These are phyloP conservation scores for Trifolium dubium DNA, from an alignment of 306 rosid species.

Conservation along the genomic window DNA sequence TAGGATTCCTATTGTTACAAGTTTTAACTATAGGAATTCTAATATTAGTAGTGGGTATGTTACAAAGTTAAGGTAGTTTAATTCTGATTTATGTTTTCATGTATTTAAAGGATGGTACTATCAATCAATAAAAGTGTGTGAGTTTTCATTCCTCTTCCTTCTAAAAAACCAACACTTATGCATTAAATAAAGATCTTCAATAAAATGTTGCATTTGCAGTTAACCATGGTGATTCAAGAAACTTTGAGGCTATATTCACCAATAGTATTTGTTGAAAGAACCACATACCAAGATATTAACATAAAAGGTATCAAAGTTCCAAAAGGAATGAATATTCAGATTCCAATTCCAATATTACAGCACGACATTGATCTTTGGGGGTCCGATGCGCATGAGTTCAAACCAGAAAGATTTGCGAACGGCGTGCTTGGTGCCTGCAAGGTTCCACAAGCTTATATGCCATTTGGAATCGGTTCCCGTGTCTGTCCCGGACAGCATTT, in stretches of 20 bases:
- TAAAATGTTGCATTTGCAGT: background rate
- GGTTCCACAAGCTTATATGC: slow-evolving; percentile 59
- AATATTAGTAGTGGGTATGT: too few species aligned
- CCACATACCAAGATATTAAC: background rate
- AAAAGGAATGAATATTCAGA: slow-evolving; percentile 62
- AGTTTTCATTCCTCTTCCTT: too few species aligned
- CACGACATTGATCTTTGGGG: slow-evolving; percentile 64
- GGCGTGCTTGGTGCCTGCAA: slow-evolving; percentile 60
- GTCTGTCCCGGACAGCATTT: slow-evolving; percentile 64
- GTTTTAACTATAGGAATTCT: too few species aligned
- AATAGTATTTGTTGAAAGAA: background rate
- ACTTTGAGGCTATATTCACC: background rate
- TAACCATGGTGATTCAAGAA: slow-evolving; percentile 3
- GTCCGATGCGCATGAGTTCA: slow-evolving; percentile 56
- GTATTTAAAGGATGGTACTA: too few species aligned
- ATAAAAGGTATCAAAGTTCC: slow-evolving; percentile 58
- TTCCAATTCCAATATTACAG: slow-evolving; percentile 58
- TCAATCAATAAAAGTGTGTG: too few species aligned
- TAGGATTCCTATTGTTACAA: too few species aligned
- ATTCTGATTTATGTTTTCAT: too few species aligned
- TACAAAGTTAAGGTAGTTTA: too few species aligned
- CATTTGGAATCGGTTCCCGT: slow-evolving; percentile 66
- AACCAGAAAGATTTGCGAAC: slow-evolving; percentile 64
- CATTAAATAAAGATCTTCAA: background rate
- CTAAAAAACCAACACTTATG: too few species aligned